Evolutionary conservation across 2,329 filamentous ascomycete genomes (phyloP).

Genomic region (Lecanicillium sp.): DNA sequence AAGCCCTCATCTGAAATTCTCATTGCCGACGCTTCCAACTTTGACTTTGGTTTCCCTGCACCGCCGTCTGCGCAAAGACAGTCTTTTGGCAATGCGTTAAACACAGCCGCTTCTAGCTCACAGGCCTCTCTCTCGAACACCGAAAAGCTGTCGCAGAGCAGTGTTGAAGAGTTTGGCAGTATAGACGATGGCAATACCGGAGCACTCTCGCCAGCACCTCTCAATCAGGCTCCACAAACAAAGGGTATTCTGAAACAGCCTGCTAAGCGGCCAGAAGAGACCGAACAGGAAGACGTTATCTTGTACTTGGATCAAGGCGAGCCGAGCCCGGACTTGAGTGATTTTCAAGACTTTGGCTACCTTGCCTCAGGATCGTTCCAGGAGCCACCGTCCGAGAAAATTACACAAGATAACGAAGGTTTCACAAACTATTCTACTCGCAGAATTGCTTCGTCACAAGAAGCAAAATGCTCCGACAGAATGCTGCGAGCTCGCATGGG

Average conservation of each 20-base stretch:
- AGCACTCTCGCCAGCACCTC: neutral
- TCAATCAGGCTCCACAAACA: neutral
- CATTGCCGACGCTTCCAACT: constrained; percentile 17
- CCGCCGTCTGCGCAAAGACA: constrained; percentile 20
- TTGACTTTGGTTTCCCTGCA: constrained; percentile 26
- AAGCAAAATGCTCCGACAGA: constrained; percentile 10
- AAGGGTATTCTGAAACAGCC: constrained; percentile 9
- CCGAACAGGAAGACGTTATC: constrained; percentile 11
- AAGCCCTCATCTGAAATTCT: constrained; percentile 19
- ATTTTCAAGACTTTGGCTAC: constrained; percentile 25
- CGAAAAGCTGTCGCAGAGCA: constrained; percentile 2
- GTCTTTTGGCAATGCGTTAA: constrained; percentile 8
- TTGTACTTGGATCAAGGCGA: constrained; percentile 23
- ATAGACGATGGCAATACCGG: neutral
- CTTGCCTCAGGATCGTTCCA: neutral
- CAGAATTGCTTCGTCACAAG: constrained; percentile 1
- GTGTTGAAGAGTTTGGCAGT: neutral
- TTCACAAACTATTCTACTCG: neutral
- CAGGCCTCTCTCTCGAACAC: constrained; percentile 1
- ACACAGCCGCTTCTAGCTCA: neutral
- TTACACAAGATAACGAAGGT: too few relatives aligned
- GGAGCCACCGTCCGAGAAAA: too few relatives aligned
- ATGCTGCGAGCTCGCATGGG: constrained; percentile 11
- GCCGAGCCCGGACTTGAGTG: constrained; percentile 28
- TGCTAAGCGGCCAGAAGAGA: constrained; percentile 11